Evolutionary conservation across 139 green algal species (phyloP), one percentile per base, ranked within the genome.

Genomic region (Haematococcus lacustris): DNA sequence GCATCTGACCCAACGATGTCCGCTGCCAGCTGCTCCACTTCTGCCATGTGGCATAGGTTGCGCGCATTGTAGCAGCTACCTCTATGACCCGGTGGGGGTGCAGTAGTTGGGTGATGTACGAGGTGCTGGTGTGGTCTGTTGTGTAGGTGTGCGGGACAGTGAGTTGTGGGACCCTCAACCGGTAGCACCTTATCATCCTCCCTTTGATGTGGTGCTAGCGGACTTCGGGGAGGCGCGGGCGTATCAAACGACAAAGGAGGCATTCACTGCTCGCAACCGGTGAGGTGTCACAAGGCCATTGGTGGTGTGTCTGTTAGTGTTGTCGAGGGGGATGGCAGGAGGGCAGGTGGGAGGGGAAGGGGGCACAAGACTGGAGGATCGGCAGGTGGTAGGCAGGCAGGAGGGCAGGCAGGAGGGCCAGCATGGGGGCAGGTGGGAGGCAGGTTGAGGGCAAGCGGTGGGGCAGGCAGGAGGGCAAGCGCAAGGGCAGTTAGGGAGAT

Each of bases 181-280:
- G 57, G 26, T 33, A 1, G 26, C 65, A 2, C 73, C 66, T 1
- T 67, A 38, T 37, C 50, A 50, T 21, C 69, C 69, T 3, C 40
- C 39, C 21, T 77, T 77, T 41, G 3, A 37, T 23, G 34, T 32
- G 21, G 71, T 77, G 62, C 71, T 77, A 43, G 71, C 71, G 5
- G 90, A 96, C 73, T 96, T 96, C 80, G 91, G 91, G 4, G 89
- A 95, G 82, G 87, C 84, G 38, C 71, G 76, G 25, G 68, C 80
- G 51, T 91, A 88, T 76, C 59, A 57, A 38, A 77, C 68, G 66
- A 74, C 70, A 2, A 75, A 72, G 4, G 82, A 88, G 70, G 82
- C 82, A 30, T 81, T 73, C 51, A 85, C 82, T 1, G 78, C 69
- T 1, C 72, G 76, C 73, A 86, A 83, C 71, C 65, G 51, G 64